Evolutionary conservation across 257 asterid genomes (phyloP), one percentile per base, ranked within the genome.

Genomic region (Nicotiana paniculata): DNA sequence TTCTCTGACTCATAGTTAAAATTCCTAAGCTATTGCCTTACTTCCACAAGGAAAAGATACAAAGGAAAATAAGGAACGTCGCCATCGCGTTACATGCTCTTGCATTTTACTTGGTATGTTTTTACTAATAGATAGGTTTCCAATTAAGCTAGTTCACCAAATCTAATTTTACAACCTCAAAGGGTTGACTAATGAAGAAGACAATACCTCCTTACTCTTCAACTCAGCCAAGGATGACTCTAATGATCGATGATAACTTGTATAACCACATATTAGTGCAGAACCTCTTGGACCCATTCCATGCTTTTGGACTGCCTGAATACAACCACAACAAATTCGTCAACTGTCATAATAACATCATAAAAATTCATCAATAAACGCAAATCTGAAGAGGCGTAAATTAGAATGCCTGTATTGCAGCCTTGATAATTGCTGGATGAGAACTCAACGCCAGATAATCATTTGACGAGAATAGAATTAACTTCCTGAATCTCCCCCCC

Each of bases 271-370:
- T 63, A 96, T 93, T 86, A 96, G 86, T 57, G 98, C 98, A 86
- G 99, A 96, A 77, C 99, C 99, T 88, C 98, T 88, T 48, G 98
- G 98, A 64, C 99, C 99, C 99, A 96, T 96, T 77, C 99, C 99
- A 84, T 96, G 95, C 75, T 89, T 91, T 80, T 79, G 89, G 84
- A 92, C 97, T 82, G 96, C 99, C 99, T 96, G 88, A 84, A 66
- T 77, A 81, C 24, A 82, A 30, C 68, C 48, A 39, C 39, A 48
- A 58, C 18, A 30, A 51, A 80, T 72, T 28, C 85, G 80, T 26
- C n/a, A 77, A 68, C 15, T 59, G 37, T 30, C 64, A 57, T 54
- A 57, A 28, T 58, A 51, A n/a, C 61, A 46, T 74, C 28, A 74
- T 12, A 74, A 48, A n/a, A 51, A 51, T 15, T 74, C 79, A 74